Conservation (phyloP, 2,329 filamentous ascomycete species). For the Fusarium foetens region DNA sequence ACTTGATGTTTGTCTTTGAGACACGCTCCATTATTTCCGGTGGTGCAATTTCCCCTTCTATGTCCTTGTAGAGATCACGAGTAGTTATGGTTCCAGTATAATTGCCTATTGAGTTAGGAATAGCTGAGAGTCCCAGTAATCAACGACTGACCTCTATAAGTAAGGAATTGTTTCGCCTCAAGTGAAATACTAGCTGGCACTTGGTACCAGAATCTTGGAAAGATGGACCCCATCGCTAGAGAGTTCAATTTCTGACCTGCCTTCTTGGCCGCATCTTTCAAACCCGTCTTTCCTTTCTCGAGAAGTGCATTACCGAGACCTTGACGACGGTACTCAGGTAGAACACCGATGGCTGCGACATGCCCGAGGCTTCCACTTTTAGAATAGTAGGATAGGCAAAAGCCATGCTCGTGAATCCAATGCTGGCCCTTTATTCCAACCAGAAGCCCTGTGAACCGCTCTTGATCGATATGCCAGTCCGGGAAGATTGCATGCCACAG, state of each 20-base stretch:
- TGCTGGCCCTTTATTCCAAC: conserved; percentile 6
- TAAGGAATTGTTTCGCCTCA: conserved; percentile 34
- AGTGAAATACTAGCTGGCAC: conserved; percentile 9
- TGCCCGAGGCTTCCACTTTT: neutral
- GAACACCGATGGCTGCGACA: conserved; percentile 35
- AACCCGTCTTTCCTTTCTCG: neutral
- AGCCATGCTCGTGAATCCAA: conserved; percentile 32
- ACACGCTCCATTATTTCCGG: conserved; percentile 31
- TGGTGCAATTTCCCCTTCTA: conserved; percentile 8
- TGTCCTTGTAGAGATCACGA: conserved; percentile 36
- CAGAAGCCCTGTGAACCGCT: conserved; percentile 16
- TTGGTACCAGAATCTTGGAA: conserved; percentile 40
- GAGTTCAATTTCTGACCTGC: conserved; percentile 8
- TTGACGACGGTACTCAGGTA: conserved; percentile 27
- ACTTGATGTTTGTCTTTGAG: conserved; percentile 28
- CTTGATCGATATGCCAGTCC: conserved; percentile 28
- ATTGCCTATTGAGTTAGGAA: conserved; percentile 19
- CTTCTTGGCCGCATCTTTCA: conserved; percentile 2
- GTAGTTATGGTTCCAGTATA: neutral
- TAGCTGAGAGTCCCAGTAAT: too few relatives aligned
- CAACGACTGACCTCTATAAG: conserved; percentile 19
- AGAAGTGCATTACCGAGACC: conserved; percentile 34
- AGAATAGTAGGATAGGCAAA: conserved; percentile 31
- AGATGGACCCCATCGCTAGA: conserved; percentile 32
- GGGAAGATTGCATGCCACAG: conserved; percentile 40